phyloP scores from a whole-genome alignment of 2,329 filamentous ascomycete genomes.

The Clarireedia homoeocarpa region DNA sequence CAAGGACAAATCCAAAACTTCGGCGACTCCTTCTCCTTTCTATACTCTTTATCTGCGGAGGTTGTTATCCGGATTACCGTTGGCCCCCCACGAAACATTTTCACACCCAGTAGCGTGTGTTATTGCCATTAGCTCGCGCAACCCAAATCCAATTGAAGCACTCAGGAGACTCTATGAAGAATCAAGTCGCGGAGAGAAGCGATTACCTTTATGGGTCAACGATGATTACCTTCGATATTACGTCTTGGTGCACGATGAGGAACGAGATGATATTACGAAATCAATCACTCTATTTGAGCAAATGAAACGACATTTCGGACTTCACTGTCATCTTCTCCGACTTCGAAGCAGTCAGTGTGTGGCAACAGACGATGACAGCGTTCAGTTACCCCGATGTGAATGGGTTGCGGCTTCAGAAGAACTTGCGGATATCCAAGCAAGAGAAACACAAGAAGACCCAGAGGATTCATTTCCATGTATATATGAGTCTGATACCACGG shows the following conservation, averaged over 20 bases:
- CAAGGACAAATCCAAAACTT: constrained; percentile 25
- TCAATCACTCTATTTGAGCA: constrained; percentile 90
- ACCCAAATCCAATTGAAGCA: constrained; percentile 75
- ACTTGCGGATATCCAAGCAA: constrained; percentile 61
- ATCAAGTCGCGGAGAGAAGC: constrained; percentile 68
- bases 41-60: constrained; percentile 80
- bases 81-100: constrained; percentile 86
- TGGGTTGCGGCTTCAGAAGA: constrained; percentile 90
- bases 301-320: constrained; percentile 97
- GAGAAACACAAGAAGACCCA: constrained; percentile 61
- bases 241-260: constrained; percentile 92
- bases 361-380: constrained; percentile 85
- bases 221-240: constrained; percentile 93
- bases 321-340: constrained; percentile 88
- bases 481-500: constrained; percentile 85
- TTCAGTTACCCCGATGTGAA: constrained; percentile 70
- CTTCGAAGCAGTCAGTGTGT: constrained; percentile 79
- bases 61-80: constrained; percentile 68
- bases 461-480: constrained; percentile 70
- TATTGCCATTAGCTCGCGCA: constrained; percentile 89
- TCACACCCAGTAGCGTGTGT: constrained; percentile 90
- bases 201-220: constrained; percentile 78
- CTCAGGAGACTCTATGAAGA: constrained; percentile 76
- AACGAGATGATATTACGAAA: constrained; percentile 83
- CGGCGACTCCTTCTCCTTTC: constrained; percentile 58